A percentile compares a stretch with the other conserved stretches of the same genome.
Conservation (phyloP, 768 basidiomycete species). For the Boletus rubropictus region DNA sequence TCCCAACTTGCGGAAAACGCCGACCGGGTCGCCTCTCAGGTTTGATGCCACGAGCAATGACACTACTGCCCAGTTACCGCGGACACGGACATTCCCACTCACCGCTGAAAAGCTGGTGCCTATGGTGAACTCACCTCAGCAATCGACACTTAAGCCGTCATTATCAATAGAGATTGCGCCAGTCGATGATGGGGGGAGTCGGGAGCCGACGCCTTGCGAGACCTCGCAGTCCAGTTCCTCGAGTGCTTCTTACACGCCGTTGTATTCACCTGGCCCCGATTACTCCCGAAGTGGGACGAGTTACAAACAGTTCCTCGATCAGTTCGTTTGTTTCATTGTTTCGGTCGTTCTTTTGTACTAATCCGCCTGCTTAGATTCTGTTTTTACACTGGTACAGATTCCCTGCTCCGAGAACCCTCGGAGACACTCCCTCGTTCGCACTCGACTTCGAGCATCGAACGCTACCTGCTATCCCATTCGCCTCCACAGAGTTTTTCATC, state of each 20-base stretch:
- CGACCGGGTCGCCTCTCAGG: conserved; percentile 42
- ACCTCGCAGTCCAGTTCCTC: conserved; percentile 41
- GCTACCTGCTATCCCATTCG: conserved; percentile 36
- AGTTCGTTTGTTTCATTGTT: conserved; percentile 38
- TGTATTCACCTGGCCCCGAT: conserved; percentile 38
- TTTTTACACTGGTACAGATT: conserved; percentile 66
- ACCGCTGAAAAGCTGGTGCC: neutral
- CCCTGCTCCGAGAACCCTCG: conserved; percentile 26
- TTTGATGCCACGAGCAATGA: conserved; percentile 17
- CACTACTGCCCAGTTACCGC: conserved; percentile 19
- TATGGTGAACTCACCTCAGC: conserved; percentile 11
- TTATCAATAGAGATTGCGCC: conserved; percentile 11
- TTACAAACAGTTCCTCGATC: conserved; percentile 60
- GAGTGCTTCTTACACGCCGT: conserved; percentile 38
- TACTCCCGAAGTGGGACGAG: conserved; percentile 30
- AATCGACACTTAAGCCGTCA: conserved; percentile 2
- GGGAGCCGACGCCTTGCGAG: conserved; percentile 44
- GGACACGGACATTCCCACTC: conserved; percentile 37
- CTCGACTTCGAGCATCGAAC: conserved; percentile 53
- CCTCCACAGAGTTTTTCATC: conserved; percentile 26
- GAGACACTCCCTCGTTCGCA: conserved; percentile 35
- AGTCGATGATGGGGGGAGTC: conserved; percentile 23
- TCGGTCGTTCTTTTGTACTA: neutral
- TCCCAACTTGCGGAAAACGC: conserved; percentile 39
- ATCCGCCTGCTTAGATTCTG: conserved; percentile 51